A percentile compares a stretch with the other conserved stretches of the same genome.
phyloP scores from a whole-genome alignment of 2,329 filamentous ascomycete species.

The Ilyonectria robusta region DNA sequence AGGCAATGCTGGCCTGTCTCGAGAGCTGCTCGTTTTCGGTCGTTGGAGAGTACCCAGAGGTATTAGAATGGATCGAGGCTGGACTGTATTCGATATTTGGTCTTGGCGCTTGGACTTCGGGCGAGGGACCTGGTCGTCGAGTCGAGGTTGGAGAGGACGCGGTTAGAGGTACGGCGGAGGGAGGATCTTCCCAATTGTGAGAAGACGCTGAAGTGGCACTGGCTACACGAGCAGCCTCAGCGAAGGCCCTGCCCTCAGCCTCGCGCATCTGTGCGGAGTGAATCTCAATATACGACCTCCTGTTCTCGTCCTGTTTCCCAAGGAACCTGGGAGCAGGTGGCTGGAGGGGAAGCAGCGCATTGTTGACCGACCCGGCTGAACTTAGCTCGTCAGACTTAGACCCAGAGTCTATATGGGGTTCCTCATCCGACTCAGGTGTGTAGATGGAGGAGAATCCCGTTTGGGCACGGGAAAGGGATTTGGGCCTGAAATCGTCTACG shows the following conservation, averaged over 20 bases:
- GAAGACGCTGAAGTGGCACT: conserved; percentile 53
- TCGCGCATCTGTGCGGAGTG: conserved; percentile 73
- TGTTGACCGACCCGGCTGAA: conserved; percentile 35
- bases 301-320: conserved; percentile 64
- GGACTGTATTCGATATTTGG: conserved; percentile 58
- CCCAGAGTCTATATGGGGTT: conserved; percentile 29
- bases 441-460: conserved; percentile 49
- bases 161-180: conserved; percentile 43
- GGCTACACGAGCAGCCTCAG: conserved; percentile 60
- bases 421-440: conserved; percentile 39
- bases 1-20: conserved; percentile 39
- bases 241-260: conserved; percentile 72
- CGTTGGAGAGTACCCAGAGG: conserved; percentile 48
- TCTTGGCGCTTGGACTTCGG: conserved; percentile 45
- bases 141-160: conserved; percentile 44
- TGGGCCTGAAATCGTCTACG: conserved; percentile 66
- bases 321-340: conserved; percentile 58
- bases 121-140: conserved; percentile 46
- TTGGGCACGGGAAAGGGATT: conserved; percentile 57
- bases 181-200: conserved; percentile 52
- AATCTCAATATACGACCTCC: conserved; percentile 71
- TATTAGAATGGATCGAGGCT: conserved; percentile 53
- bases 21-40: conserved; percentile 41
- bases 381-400: conserved; percentile 37
- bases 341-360: conserved; percentile 51